phyloP scores from a whole-genome alignment of 2,329 filamentous ascomycete species.

The Truncatella angustata region DNA sequence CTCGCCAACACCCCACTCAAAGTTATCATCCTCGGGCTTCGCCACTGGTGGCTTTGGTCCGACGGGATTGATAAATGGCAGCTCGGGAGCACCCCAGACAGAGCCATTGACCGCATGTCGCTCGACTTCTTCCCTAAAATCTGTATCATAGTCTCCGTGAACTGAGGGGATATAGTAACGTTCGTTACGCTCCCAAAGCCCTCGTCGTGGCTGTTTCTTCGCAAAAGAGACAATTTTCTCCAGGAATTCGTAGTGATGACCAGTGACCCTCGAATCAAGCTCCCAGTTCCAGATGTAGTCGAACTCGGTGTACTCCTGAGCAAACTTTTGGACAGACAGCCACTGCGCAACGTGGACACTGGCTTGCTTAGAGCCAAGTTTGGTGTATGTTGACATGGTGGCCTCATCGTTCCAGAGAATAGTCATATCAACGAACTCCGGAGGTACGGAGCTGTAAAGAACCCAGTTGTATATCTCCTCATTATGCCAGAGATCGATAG shows the following conservation, averaged over 20 bases:
- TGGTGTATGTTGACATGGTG: slow-evolving; percentile 75
- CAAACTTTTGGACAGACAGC: slow-evolving; percentile 73
- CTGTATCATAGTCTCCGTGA: slow-evolving; percentile 65
- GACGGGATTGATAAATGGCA: slow-evolving; percentile 59
- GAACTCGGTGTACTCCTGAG: slow-evolving; percentile 73
- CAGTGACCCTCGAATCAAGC: slow-evolving; percentile 75
- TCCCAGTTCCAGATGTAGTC: slow-evolving; percentile 89
- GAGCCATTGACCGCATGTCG: slow-evolving; percentile 46
- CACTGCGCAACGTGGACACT: slow-evolving; percentile 63
- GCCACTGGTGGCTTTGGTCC: slow-evolving; percentile 62
- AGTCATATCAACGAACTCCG: slow-evolving; percentile 68
- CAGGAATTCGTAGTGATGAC: slow-evolving; percentile 79
- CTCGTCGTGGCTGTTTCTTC: slow-evolving; percentile 66
- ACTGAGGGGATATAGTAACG: slow-evolving; percentile 70
- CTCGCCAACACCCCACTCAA: slow-evolving; percentile 74
- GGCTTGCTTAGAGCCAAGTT: slow-evolving; percentile 57
- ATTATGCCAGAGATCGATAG: slow-evolving; percentile 58
- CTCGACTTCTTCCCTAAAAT: slow-evolving; percentile 66
- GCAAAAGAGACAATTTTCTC: slow-evolving; percentile 63
- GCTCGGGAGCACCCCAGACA: slow-evolving; percentile 64
- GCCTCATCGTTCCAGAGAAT: slow-evolving; percentile 73
- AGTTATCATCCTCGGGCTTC: slow-evolving; percentile 62
- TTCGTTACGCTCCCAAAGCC: slow-evolving; percentile 71
- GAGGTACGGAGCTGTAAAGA: slow-evolving; percentile 61
- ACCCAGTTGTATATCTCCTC: slow-evolving; percentile 57